A percentile compares a stretch with the other conserved stretches of the same genome.
Evolutionary conservation across 805 yeast genomes (phyloP).

Genomic region (Brettanomyces custersianus): DNA sequence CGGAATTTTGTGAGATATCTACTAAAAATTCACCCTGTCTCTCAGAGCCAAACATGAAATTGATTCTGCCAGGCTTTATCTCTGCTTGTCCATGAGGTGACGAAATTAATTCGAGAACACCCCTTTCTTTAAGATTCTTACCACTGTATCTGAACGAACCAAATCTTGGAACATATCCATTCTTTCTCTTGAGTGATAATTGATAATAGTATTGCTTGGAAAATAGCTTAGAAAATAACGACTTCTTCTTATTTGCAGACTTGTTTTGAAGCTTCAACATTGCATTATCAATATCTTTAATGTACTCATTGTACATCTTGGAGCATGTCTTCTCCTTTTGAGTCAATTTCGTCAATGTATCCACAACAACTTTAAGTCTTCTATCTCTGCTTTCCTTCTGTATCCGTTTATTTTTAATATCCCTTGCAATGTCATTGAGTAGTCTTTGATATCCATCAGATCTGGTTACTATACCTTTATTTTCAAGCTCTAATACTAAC

Average conservation of each 20-base stretch:
- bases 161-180: slow-evolving; percentile 60
- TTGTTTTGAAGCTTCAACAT: slow-evolving; percentile 34
- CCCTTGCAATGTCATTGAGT: slow-evolving; percentile 75
- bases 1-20: slow-evolving; percentile 55
- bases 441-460: slow-evolving; percentile 68
- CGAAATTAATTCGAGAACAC: slow-evolving; percentile 15
- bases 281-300: slow-evolving; percentile 35
- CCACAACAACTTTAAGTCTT: slow-evolving; percentile 32
- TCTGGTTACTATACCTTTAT: slow-evolving; percentile 53
- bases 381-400: slow-evolving; percentile 33
- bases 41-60: slow-evolving; percentile 69
- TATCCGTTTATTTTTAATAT: slow-evolving; percentile 45
- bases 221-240: slow-evolving; percentile 33
- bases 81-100: slow-evolving; percentile 24
- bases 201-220: slow-evolving; percentile 72
- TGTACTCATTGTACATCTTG: slow-evolving; percentile 37
- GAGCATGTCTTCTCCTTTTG: slow-evolving; percentile 37
- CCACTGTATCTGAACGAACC: slow-evolving; percentile 75
- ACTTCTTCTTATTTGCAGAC: slow-evolving; percentile 36
- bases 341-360: slow-evolving; percentile 33
- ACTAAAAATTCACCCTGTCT: slow-evolving; percentile 62
- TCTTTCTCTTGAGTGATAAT: slow-evolving; percentile 55
- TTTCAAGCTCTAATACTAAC: slow-evolving; percentile 66
- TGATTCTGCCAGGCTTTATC: slow-evolving; percentile 37
- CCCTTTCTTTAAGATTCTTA: slow-evolving; percentile 54